Base-by-base conservation (phyloP, 2,329 filamentous ascomycete genomes). In the Cercospora sesami region DNA sequence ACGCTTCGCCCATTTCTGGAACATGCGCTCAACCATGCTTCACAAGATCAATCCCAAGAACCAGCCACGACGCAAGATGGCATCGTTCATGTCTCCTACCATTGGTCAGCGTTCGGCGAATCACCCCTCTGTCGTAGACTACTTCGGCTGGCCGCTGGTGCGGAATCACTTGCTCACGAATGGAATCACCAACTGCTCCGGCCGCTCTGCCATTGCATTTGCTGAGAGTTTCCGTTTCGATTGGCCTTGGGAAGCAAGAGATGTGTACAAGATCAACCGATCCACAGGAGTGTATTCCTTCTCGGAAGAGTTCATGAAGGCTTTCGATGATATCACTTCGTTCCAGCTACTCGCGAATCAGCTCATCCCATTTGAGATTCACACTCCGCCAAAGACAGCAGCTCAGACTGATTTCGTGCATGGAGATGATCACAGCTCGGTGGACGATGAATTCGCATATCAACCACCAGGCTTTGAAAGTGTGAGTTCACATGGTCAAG, bases 41-140 rank as follows among this genome's bases (percentile, higher is more conserved):
- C 65, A 70, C 55, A 73, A 72, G 48, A 72, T 73, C 26, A 63
- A 66, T 18, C 71, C 69, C 8, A 71, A 70, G 30, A 73, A 73
- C n/a, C 71, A 73, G 36, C 62, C 64, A 23, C 66, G 63, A 14
- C 60, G 71, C 5, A 16, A 33, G 8, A 62, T 65, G 30, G 59
- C 66, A 1, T 26, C 62, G 3, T 69, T 72, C 45, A 71, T 71
- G 66, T 51, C 62, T 28, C 68, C 70, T 3, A 70, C 71, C 2
- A 39, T 66, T 16, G 55, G 59, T 18, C 71, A 73, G 53, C 64
- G 63, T 30, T 55, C 65, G 5, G 53, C 57, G 10, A 55, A 36
- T 6, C 63, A 68, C 10, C 67, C 71, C 1, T 61, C 69, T 1
- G 59, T 73, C 14, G 64, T 71, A 12, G 71, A 73, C 45, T 73